Base-by-base conservation (phyloP, 192 early-diverging fungal genomes). In the Backusella liffmaniae region DNA sequence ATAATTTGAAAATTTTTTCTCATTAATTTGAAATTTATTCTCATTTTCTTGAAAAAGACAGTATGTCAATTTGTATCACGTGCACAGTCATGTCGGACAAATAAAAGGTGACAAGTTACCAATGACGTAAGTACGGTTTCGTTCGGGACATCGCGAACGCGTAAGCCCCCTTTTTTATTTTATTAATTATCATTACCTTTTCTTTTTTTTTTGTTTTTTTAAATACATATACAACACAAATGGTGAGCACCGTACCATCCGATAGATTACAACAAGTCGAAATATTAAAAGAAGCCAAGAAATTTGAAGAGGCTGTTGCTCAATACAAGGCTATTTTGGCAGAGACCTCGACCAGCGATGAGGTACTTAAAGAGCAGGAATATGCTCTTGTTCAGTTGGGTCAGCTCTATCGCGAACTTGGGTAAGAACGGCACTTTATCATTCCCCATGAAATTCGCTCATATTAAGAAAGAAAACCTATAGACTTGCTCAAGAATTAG, bases 401-500 rank as follows among this genome's bases (percentile, higher is more conserved):
- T 10, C 86, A 93, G 75, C 85, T 93, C 30, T 94, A 94, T 79
- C 80, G 89, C 41, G 85, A 90, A 74, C 84, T 90, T 62, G 85
- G 88, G 91, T 92, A 82, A 35, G 84, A 3, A 32, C 32, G 32
- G 77, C 13, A 34, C 1, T 15, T 16, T 12, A 39, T 21, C 49
- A 26, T 23, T 32, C 49, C n/a, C 6, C 12, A 26, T 23, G 16
- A 29, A 44, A 72, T 8, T 29, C 10, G 12, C 23, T 62, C 9
- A 26, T 46, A 46, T n/a, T 59, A 29, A 67, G 23, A 44, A 30
- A 8, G 1, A 32, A 53, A 30, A 26, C 41, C 36, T 39, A 13
- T 84, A 94, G 93, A 76, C 89, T 94, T 44, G 84, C 95, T 16
- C 77, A 90, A 8, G 91, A 94, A 51, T 90, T 99, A 41, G 92